phyloP scores from a whole-genome alignment of 2,329 filamentous ascomycete genomes.

The Colletotrichum costaricense region DNA sequence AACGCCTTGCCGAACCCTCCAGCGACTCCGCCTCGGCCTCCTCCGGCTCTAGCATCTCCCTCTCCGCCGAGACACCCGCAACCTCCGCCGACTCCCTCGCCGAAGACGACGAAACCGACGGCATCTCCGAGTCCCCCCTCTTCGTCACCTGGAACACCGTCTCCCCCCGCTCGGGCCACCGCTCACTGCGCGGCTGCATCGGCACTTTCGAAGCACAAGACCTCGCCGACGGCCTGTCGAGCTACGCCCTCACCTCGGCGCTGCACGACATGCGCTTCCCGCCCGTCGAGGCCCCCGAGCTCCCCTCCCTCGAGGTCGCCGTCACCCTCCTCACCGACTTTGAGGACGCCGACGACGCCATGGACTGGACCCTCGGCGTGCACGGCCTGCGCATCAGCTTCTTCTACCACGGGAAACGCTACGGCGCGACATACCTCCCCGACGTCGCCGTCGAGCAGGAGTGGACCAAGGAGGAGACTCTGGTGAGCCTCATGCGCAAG shows the following conservation, averaged over 20 bases:
- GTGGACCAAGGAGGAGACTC: conserved; percentile 93
- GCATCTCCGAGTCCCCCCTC: conserved; percentile 72
- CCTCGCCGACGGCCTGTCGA: conserved; percentile 77
- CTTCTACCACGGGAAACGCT: conserved; percentile 75
- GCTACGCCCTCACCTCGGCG: conserved; percentile 85
- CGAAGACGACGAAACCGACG: conserved; percentile 42
- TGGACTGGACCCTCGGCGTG: conserved; percentile 88
- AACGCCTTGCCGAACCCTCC: conserved; percentile 50
- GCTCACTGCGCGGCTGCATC: conserved; percentile 90
- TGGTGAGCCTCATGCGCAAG: conserved; percentile 92
- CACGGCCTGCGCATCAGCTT: conserved; percentile 93
- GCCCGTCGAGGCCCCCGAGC: conserved; percentile 64
- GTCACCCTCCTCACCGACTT: conserved; percentile 90
- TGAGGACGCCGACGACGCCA: conserved; percentile 76
- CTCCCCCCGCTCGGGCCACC: conserved; percentile 63
- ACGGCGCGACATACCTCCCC: conserved; percentile 90
- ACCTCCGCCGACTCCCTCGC: conserved; percentile 56
- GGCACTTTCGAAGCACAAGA: conserved; percentile 89
- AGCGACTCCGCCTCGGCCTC: conserved; percentile 45
- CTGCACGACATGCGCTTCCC: conserved; percentile 72
- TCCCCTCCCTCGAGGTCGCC: conserved; percentile 69
- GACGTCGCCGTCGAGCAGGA: conserved; percentile 93
- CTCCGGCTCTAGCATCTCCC: conserved; percentile 50
- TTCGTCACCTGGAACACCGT: conserved; percentile 96
- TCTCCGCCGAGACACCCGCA: conserved; percentile 53